A percentile compares a stretch with the other conserved stretches of the same genome.
These are phyloP conservation scores for Lolium rigidum DNA, from an alignment of 176 grass and related monocot species.

Conservation along the genomic window DNA sequence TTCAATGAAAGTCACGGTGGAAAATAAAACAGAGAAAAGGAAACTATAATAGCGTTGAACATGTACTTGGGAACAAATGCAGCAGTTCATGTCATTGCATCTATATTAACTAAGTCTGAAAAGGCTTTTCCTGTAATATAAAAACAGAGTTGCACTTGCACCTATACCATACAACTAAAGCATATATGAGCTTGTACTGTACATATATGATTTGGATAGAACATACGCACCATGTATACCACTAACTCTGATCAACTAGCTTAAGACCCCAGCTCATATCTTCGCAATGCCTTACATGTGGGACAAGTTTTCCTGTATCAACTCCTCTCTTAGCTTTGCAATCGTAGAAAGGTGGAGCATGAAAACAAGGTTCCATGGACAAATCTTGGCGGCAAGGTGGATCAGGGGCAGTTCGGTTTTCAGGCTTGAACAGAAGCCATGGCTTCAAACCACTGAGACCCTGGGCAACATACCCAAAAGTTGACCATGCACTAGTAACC, in stretches of 20 bases:
- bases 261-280: conserved; percentile 96
- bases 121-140: no score
- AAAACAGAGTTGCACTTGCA: no score
- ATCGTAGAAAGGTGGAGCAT: conserved; percentile 84
- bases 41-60: not conserved
- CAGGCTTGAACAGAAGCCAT: conserved; percentile 82
- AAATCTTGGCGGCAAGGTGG: conserved; percentile 69
- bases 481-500: conserved; percentile 91
- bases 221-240: conserved; percentile 42
- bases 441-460: conserved; percentile 80
- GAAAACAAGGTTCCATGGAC: conserved; percentile 96
- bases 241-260: conserved; percentile 64
- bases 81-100: not conserved
- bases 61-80: conserved; percentile 22
- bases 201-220: conserved; percentile 48
- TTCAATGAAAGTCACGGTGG: not conserved
- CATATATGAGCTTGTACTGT: conserved; percentile 12
- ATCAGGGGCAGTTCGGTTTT: conserved; percentile 67
- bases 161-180: conserved; percentile 8
- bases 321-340: conserved; percentile 69
- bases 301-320: conserved; percentile 81
- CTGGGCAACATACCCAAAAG: conserved; percentile 92
- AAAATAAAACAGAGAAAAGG: not conserved
- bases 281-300: conserved; percentile 89
- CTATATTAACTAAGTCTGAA: no score